Base-by-base conservation (phyloP, 2,329 filamentous ascomycete genomes). In the Penicillium expansum region DNA sequence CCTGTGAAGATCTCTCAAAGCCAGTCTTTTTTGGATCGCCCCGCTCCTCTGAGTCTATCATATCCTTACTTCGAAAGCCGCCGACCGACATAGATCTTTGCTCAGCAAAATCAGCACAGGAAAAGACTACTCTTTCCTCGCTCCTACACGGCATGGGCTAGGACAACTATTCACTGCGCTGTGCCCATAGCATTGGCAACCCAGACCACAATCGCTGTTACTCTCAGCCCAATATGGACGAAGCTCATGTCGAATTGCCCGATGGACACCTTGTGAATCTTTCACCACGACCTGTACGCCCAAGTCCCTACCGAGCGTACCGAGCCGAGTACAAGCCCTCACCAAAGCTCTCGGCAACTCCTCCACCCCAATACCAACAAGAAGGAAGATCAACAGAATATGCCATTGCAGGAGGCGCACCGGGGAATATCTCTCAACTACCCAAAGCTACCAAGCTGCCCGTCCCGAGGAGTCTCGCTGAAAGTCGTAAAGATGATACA, bases 241-340 rank as follows among this genome's bases (percentile, higher is more conserved):
- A 53, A 54, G 60, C 58, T 38, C 52, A 60, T 42, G 60, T 71
- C 44, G 61, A 69, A 57, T 56, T 70, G 43, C 66, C 69, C 11
- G 64, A 67, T 43, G 66, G 65, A 58, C 68, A 71, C 47, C 52
- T 71, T 11, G 63, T 72, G 48, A 71, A 70, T 48, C 64, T 71
- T 35, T 65, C 66, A 37, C 58, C 68, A 37, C 69, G 69, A 52
- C 55, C 58, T 32, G 60, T 59, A 42, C 48, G 39, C 18, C 39
- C 58, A 32, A 43, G 24, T 43, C 48, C 55, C 37, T 63, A 62
- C 52, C 50, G 62, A 62, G 59, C 60, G 55, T 61, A 63, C 41
- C 55, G 60, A 56, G 62, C 39, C 10, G 47, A 62, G 13, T 67
- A 62, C 41, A 51, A 45, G 10, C 18, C 10, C 4, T 39, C 54